Percentiles rank a stretch among this genome's conserved stretches.
Conservation (phyloP, 2,329 filamentous ascomycete genomes). For the Xylariaceae sp. region DNA sequence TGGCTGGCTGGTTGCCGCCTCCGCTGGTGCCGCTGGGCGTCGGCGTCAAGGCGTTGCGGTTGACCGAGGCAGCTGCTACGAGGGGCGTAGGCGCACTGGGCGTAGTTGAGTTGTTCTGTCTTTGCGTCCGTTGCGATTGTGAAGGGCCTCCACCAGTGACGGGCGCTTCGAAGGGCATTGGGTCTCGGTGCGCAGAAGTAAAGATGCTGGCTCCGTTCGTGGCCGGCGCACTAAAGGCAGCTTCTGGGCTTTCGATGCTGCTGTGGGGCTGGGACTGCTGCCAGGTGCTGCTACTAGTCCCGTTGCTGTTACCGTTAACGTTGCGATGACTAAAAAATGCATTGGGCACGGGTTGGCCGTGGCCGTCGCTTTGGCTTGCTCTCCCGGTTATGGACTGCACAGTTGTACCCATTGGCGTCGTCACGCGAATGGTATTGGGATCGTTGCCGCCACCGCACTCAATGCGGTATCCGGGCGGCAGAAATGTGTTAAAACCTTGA, state of each 20-base stretch:
- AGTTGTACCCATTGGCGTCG: constrained; percentile 95
- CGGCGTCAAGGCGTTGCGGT: constrained; percentile 53
- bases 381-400: constrained; percentile 73
- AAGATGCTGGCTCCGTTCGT: constrained; percentile 47
- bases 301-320: constrained; percentile 33
- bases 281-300: constrained; percentile 48
- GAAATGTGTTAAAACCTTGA: constrained; percentile 96
- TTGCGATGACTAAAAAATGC: constrained; percentile 45
- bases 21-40: constrained; percentile 61
- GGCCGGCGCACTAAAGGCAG: constrained; percentile 54
- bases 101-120: constrained; percentile 34
- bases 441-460: constrained; percentile 93
- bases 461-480: constrained; percentile 92
- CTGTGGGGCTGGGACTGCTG: constrained; percentile 51
- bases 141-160: constrained; percentile 27
- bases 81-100: constrained; percentile 37
- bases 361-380: constrained; percentile 42
- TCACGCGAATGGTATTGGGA: constrained; percentile 92
- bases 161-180: constrained; percentile 31
- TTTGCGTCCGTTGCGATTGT: constrained; percentile 33
- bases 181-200: constrained; percentile 36
- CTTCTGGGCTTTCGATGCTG: constrained; percentile 58
- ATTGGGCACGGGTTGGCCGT: constrained; percentile 34
- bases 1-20: constrained; percentile 51
- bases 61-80: constrained; percentile 19